Conservation (phyloP, 768 basidiomycete species). For the Xanthoconium purpureum region DNA sequence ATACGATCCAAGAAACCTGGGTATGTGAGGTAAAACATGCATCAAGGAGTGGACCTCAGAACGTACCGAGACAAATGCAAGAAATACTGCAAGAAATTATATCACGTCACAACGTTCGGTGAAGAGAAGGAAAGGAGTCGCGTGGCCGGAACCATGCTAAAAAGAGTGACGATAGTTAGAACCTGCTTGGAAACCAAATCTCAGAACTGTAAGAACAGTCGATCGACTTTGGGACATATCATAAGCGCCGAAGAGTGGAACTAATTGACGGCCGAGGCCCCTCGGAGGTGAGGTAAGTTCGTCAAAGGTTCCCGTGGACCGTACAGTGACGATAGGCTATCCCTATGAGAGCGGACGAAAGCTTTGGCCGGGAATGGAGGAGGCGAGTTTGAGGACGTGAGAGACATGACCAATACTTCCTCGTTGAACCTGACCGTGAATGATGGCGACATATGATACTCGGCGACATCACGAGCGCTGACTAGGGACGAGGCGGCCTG, state of each 20-base stretch:
- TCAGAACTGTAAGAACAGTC: neutral
- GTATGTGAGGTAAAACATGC: neutral
- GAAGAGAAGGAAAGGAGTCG: neutral
- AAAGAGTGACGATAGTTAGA: slow-evolving; percentile 18
- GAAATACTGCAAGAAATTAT: neutral
- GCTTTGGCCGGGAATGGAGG: neutral
- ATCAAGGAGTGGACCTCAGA: neutral
- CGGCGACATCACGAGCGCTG: neutral
- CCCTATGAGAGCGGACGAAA: neutral
- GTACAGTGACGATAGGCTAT: slow-evolving; percentile 1
- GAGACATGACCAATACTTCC: neutral
- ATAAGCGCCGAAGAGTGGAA: neutral
- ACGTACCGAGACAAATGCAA: slow-evolving; percentile 1
- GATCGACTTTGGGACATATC: neutral
- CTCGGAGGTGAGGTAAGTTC: slow-evolving; percentile 2
- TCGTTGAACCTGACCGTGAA: neutral
- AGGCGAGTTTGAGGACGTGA: neutral
- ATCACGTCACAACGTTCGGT: neutral
- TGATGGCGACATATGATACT: neutral
- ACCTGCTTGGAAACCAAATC: neutral
- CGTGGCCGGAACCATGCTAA: slow-evolving; percentile 8
- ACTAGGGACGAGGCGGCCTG: neutral
- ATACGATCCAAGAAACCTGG: neutral
- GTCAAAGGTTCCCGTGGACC: neutral
- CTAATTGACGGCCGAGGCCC: neutral